phyloP scores from a whole-genome alignment of 352 stramenopile genomes.

The Pythium diclinum region DNA sequence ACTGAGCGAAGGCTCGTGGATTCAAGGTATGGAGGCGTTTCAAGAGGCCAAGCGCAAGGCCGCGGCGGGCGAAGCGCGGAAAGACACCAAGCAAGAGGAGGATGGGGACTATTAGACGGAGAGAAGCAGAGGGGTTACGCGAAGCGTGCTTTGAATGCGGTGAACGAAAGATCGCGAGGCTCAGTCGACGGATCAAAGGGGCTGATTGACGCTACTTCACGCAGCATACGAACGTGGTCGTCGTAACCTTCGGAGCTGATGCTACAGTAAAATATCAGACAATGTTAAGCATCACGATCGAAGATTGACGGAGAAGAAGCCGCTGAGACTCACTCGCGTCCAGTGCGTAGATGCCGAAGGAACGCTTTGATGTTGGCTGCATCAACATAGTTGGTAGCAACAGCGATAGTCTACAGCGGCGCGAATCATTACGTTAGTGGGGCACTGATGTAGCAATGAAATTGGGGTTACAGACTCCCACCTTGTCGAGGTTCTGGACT shows the following conservation, averaged over 20 bases:
- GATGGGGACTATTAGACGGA: slow-evolving; percentile 16
- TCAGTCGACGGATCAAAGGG: neutral
- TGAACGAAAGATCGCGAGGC: slow-evolving; percentile 11
- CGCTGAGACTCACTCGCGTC: slow-evolving; percentile 8
- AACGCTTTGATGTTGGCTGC: slow-evolving; percentile 7
- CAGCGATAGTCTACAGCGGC: slow-evolving; percentile 30
- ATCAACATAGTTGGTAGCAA: slow-evolving; percentile 22
- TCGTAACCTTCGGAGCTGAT: slow-evolving; percentile 12
- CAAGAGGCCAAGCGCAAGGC: slow-evolving; percentile 45
- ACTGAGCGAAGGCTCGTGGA: slow-evolving; percentile 60
- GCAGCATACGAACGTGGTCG: slow-evolving; percentile 3
- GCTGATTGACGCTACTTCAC: neutral
- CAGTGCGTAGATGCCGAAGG: neutral
- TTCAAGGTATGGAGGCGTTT: slow-evolving; percentile 69
- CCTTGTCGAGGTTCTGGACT: slow-evolving; percentile 37
- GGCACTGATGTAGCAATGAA: no score
- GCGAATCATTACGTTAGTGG: neutral
- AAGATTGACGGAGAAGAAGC: neutral
- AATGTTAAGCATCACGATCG: neutral
- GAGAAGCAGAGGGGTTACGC: neutral
- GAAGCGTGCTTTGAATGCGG: slow-evolving; percentile 14
- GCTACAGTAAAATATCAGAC: neutral
- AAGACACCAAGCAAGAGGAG: neutral
- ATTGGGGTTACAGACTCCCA: no score
- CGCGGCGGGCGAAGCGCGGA: neutral